These are phyloP conservation scores for Rhizomucor miehei DNA, from an alignment of 371 early-diverging fungal genomes.

Conservation along the genomic window DNA sequence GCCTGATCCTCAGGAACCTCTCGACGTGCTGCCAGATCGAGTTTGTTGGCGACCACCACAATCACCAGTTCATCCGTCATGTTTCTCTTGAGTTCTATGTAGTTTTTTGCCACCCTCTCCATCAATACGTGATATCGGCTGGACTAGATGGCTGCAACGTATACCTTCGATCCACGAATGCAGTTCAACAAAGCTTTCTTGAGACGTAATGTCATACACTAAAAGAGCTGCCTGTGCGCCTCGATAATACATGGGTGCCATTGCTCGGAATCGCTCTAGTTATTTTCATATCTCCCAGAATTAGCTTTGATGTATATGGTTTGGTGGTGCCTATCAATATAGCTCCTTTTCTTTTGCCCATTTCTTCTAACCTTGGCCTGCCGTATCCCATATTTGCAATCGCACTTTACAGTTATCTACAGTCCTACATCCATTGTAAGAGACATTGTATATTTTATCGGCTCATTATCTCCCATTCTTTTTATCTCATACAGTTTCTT, in stretches of 20 bases:
- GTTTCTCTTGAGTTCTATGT: conserved; percentile 68
- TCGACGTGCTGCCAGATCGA: conserved; percentile 61
- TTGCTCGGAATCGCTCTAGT: conserved; percentile 61
- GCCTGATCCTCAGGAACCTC: conserved; percentile 59
- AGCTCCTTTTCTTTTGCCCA: neutral
- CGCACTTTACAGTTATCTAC: conserved; percentile 67
- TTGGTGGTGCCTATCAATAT: neutral
- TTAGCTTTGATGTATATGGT: neutral
- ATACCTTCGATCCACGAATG: conserved; percentile 30
- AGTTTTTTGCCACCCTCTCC: too few relatives aligned
- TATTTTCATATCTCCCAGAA: neutral
- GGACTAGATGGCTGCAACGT: too few relatives aligned
- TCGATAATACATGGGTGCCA: conserved; percentile 81
- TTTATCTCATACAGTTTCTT: conserved; percentile 59
- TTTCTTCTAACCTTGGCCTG: conserved; percentile 53
- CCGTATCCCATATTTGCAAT: conserved; percentile 73
- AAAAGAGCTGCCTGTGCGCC: conserved; percentile 71
- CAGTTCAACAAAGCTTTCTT: conserved; percentile 23
- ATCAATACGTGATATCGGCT: too few relatives aligned
- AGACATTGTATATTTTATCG: too few relatives aligned
- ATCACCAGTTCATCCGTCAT: conserved; percentile 69
- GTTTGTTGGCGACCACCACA: conserved; percentile 76
- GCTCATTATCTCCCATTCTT: too few relatives aligned
- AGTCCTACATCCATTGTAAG: conserved; percentile 45
- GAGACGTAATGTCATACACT: conserved; percentile 51